Evolutionary conservation across 2,329 filamentous ascomycete genomes (phyloP).

Genomic region (Botrytis aclada): DNA sequence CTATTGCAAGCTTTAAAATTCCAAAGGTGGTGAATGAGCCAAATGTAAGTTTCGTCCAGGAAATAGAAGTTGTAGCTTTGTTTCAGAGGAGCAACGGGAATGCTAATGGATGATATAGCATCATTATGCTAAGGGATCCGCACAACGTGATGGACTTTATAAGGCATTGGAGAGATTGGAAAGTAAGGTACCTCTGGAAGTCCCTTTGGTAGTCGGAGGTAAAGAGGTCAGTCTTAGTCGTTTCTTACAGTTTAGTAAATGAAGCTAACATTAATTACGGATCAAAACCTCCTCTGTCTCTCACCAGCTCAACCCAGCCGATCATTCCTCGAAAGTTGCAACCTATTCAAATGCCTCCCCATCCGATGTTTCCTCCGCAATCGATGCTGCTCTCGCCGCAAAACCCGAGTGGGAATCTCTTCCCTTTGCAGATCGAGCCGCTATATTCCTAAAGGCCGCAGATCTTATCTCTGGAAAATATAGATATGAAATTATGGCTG

Average conservation of each 20-base stretch:
- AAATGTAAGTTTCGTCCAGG: constrained; percentile 63
- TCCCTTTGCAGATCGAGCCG: constrained; percentile 86
- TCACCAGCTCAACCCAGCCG: constrained; percentile 77
- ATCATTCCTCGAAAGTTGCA: constrained; percentile 73
- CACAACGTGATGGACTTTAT: constrained; percentile 72
- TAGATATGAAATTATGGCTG: constrained; percentile 92
- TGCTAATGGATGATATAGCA: constrained; percentile 54
- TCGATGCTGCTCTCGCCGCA: constrained; percentile 39
- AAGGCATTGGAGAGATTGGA: constrained; percentile 69
- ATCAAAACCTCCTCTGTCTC: constrained; percentile 64
- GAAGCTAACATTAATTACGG: constrained; percentile 40
- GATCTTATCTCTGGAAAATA: constrained; percentile 90
- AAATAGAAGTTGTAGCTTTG: not conserved
- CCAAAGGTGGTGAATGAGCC: constrained; percentile 88
- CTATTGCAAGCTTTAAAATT: constrained; percentile 77
- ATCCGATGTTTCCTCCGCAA: constrained; percentile 62
- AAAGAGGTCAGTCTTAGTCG: constrained; percentile 60
- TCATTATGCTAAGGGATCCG: constrained; percentile 81
- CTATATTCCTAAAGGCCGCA: constrained; percentile 92
- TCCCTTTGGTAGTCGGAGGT: constrained; percentile 81
- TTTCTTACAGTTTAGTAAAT: not conserved
- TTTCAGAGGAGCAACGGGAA: not conserved
- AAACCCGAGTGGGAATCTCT: constrained; percentile 82
- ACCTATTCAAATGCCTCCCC: constrained; percentile 79
- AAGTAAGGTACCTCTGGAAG: constrained; percentile 66